Conservation (phyloP, 371 early-diverging fungal genomes). For the Mortierella sp. region DNA sequence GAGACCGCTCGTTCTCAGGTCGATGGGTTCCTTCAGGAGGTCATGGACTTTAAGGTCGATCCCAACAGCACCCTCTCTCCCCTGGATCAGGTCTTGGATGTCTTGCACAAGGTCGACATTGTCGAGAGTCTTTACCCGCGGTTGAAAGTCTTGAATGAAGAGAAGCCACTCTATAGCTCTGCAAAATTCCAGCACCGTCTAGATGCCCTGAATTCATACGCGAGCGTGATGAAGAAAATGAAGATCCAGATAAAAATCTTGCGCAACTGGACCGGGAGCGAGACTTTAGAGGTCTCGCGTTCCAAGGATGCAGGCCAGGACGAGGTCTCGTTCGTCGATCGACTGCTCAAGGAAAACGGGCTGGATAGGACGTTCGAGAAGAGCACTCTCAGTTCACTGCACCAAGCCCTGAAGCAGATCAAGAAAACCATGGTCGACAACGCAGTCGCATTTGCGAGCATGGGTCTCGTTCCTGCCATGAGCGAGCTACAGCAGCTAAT, state of each 20-base stretch:
- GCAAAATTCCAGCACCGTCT: conserved; percentile 75
- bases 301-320: conserved; percentile 46
- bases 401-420: conserved; percentile 66
- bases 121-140: conserved; percentile 85
- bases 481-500: conserved; percentile 77
- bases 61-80: conserved; percentile 56
- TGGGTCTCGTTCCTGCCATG: conserved; percentile 78
- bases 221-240: conserved; percentile 77
- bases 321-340: conserved; percentile 84
- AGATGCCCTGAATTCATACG: conserved; percentile 83
- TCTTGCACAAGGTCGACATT: conserved; percentile 78
- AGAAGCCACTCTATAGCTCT: conserved; percentile 79
- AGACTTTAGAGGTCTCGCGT: conserved; percentile 72
- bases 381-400: conserved; percentile 72
- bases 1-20: conserved; percentile 76
- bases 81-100: conserved; percentile 71
- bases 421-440: conserved; percentile 77
- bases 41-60: conserved; percentile 73
- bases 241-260: conserved; percentile 80
- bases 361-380: conserved; percentile 84
- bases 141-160: conserved; percentile 69
- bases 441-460: conserved; percentile 67
- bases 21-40: conserved; percentile 69
- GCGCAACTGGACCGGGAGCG: conserved; percentile 86
- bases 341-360: conserved; percentile 85